A percentile compares a stretch with the other conserved stretches of the same genome.
Conservation (phyloP, 768 basidiomycete species). For the Lentinula edodes region DNA sequence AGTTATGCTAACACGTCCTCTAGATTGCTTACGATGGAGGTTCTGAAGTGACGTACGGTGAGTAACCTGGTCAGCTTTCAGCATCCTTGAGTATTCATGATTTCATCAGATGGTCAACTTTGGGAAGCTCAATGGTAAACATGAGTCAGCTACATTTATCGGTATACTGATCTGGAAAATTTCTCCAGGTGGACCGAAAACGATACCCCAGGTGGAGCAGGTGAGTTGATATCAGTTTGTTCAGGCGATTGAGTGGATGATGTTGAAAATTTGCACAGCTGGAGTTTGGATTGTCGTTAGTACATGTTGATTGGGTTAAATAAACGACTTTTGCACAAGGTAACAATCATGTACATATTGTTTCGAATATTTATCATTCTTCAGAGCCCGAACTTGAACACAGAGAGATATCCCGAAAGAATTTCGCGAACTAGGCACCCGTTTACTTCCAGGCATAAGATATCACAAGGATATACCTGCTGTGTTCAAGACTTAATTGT, state of each 20-base stretch:
- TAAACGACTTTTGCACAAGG: neutral
- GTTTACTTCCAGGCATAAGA: no score
- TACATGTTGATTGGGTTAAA: neutral
- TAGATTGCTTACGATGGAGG: constrained; percentile 44
- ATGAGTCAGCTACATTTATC: neutral
- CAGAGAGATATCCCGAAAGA: no score
- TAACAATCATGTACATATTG: neutral
- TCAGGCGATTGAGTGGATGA: neutral
- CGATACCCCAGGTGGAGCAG: constrained; percentile 40
- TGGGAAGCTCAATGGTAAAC: constrained; percentile 53
- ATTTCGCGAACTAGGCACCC: no score
- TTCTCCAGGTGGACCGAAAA: constrained; percentile 45
- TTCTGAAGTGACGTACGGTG: constrained; percentile 39
- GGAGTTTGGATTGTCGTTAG: neutral
- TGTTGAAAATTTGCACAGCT: neutral
- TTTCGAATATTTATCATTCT: no score
- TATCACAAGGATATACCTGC: no score
- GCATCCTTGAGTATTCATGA: neutral
- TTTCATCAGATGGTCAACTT: constrained; percentile 36
- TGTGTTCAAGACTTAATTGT: no score
- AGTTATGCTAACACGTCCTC: neutral
- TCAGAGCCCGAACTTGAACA: no score
- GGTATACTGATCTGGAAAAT: neutral
- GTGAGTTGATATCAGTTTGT: neutral
- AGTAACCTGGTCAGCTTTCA: constrained; percentile 9